Percentiles rank a stretch among this genome's conserved stretches.
Evolutionary conservation across 2,329 filamentous ascomycete genomes (phyloP).

Genomic region (Sordariomycetes sp.): DNA sequence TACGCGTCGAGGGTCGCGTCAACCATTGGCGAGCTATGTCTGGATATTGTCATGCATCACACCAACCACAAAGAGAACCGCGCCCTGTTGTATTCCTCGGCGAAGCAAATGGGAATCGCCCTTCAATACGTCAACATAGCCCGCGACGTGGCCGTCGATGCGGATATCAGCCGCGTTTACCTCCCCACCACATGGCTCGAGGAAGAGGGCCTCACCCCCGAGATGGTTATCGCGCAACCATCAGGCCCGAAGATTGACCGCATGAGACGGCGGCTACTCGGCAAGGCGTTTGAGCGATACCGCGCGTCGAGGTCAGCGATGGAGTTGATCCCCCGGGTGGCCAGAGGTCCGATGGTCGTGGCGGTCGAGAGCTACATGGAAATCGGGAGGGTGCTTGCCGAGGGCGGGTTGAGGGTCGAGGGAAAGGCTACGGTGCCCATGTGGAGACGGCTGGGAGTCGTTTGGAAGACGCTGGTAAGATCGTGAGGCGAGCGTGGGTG

Average conservation of each 20-base stretch:
- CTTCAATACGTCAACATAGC: conserved; percentile 74
- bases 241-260: conserved; percentile 28
- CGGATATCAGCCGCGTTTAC: conserved; percentile 57
- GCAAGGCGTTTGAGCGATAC: conserved; percentile 54
- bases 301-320: conserved; percentile 44
- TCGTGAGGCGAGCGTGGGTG: too few relatives aligned
- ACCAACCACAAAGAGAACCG: conserved; percentile 14
- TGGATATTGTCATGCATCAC: conserved; percentile 58
- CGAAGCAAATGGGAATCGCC: conserved; percentile 60
- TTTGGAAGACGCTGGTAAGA: conserved; percentile 41
- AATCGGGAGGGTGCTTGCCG: conserved; percentile 54
- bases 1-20: conserved; percentile 64
- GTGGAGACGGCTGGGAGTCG: conserved; percentile 40
- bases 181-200: conserved; percentile 56
- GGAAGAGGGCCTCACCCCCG: conserved; percentile 42
- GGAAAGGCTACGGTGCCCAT: conserved; percentile 33
- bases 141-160: conserved; percentile 62
- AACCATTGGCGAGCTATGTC: conserved; percentile 60
- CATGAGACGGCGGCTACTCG: conserved; percentile 45
- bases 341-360: conserved; percentile 54
- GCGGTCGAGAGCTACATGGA: conserved; percentile 71
- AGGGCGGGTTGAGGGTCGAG: conserved; percentile 24
- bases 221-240: conserved; percentile 44
- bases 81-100: conserved; percentile 41
- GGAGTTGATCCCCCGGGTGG: conserved; percentile 49